A percentile compares a stretch with the other conserved stretches of the same genome.
These are phyloP conservation scores for Salix arbutifolia DNA, from an alignment of 345 rosid species.

Conservation along the genomic window DNA sequence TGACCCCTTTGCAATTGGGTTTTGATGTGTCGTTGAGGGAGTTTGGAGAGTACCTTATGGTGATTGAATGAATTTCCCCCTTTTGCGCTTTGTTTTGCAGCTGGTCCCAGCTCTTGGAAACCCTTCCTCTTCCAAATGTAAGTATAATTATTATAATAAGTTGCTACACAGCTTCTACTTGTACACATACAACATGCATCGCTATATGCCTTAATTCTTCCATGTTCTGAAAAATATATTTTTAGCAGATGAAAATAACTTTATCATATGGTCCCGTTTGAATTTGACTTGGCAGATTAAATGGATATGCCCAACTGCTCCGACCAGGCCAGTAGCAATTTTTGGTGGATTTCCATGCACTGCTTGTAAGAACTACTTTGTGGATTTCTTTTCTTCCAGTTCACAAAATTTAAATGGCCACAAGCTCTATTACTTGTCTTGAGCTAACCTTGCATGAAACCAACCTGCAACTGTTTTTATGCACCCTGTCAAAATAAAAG, in stretches of 20 bases:
- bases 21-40: constrained; percentile 8
- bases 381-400: background rate
- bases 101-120: constrained; percentile 65
- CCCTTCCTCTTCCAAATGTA: constrained; percentile 68
- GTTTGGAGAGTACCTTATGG: background rate
- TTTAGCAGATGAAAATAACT: background rate
- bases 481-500: background rate
- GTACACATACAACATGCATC: constrained; percentile 5
- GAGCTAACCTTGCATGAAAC: background rate
- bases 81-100: constrained; percentile 39
- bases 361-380: constrained; percentile 11
- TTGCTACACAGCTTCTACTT: constrained; percentile 8
- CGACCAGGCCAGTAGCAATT: constrained; percentile 17
- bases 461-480: background rate
- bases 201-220: background rate
- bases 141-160: constrained; percentile 15
- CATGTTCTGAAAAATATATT: background rate
- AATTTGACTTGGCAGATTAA: constrained; percentile 16
- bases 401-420: background rate
- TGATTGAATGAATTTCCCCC: constrained; percentile 11
- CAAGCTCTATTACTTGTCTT: background rate
- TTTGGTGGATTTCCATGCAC: constrained; percentile 24
- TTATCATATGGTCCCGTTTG: constrained; percentile 1
- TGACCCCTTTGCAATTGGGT: background rate
- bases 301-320: constrained; percentile 25